Base-by-base conservation (phyloP, 1,139 yeast genomes). In the Geotrichum carabidarum region DNA sequence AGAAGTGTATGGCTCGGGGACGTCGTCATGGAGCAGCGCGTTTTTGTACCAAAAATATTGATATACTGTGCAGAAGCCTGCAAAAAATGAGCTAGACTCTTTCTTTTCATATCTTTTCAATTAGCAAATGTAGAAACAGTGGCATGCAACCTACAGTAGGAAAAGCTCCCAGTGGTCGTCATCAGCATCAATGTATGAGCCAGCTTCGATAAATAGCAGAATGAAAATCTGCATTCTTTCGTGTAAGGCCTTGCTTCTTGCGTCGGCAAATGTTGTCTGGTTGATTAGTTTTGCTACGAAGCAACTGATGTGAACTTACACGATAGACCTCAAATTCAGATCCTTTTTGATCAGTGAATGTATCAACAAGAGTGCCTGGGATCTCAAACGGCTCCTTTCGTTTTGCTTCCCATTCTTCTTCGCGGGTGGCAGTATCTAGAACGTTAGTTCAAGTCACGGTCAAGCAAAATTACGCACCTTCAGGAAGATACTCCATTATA, bases 151-250 rank as follows among this genome's bases (percentile, higher is more conserved):
- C 62, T 71, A 64, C 61, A 77, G 50, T 60, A 78, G 50, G 67
- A 72, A 77, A 27, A 80, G 59, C 63, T 80, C 78, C 99, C 99
- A 93, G 30, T 80, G 76, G 15, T 78, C 78, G 68, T 93, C 98
- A 1, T 71, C 70, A 41, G 77, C 76, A 65, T 91, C 97, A 58
- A 94, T 89, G 64, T 81, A 88, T 1, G 95, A 83, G 0, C 97
- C 99, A 0, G 96, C 98, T 68, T 93, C 99, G 63, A 93, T 93
- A 71, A 85, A 90, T 22, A 93, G 73, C 47, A 91, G 72, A 22
- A 88, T 87, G 62, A 93, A 79, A 1, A 91, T 81, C 64, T 89
- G 95, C 61, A 90, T 75, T 59, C 98, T 73, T 54, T 77, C 74
- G 63, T 85, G 89, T 51, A 90, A 69, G 58, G 79, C 82, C 43